Base-by-base conservation (phyloP, 345 rosid species). In the Moricandia arvensis region DNA sequence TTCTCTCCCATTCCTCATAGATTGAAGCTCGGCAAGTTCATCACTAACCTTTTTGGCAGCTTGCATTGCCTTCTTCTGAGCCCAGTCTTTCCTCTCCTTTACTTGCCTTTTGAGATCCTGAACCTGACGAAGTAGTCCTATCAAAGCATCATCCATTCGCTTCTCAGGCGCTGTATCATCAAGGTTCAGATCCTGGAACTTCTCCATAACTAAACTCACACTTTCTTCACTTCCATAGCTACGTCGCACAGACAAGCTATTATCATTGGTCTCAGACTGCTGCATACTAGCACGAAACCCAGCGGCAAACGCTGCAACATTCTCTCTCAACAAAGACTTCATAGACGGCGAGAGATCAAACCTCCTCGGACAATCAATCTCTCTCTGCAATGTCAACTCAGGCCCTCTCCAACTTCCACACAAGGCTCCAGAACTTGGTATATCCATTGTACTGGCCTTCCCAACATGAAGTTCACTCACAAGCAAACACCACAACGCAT, bases 401-500 rank as follows among this genome's bases (percentile, higher is more conserved):
- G n/a, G n/a, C n/a, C n/a, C n/a, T n/a, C n/a, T n/a, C n/a, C n/a
- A n/a, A n/a, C n/a, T n/a, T n/a, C n/a, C n/a, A n/a, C n/a, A n/a
- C n/a, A n/a, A n/a, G n/a, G n/a, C n/a, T n/a, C 82, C 71, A 7
- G 82, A 67, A 26, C 75, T 7, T 0, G 93, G 91, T 61, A 91
- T 77, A 54, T 91, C 96, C 71, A 91, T 77, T 0, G 84, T 62
- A 78, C 87, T 86, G 8, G 98, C 97, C 63, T 85, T 86, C 66
- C 90, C 96, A 12, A 94, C 93, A 78, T 94, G 90, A 55, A 94
- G 95, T 80, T 94, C 96, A 78, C 91, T 88, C 91, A 89, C 87
- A 27, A 94, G 83, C 82, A 91, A 89, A 82, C 97, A 94, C 97
- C 96, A 91, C 98, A 90, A 86, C 9, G 96, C 98, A 84, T 94